Evolutionary conservation across 257 asterid genomes (phyloP).

Genomic region (Ligustrum vulgare): DNA sequence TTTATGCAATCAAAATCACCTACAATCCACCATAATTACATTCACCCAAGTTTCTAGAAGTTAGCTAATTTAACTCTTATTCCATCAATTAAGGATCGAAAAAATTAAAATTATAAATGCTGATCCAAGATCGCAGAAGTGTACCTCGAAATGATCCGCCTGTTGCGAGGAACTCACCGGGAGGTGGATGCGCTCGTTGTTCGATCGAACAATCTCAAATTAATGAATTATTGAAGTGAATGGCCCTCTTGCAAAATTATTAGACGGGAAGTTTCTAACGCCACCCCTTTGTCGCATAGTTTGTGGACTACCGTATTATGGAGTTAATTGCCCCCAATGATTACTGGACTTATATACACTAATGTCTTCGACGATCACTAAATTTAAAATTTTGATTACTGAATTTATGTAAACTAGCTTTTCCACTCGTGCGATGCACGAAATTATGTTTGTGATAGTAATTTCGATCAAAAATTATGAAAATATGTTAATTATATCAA

Average conservation of each 20-base stretch:
- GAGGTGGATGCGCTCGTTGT: background rate
- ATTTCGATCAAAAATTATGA: too few relatives aligned
- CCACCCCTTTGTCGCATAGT: background rate
- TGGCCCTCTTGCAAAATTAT: background rate
- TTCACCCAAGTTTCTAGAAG: background rate
- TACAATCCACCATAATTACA: conserved; percentile 12
- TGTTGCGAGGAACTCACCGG: conserved; percentile 4
- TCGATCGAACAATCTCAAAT: background rate
- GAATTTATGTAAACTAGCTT: too few relatives aligned
- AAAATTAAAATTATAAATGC: too few relatives aligned
- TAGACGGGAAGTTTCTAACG: background rate
- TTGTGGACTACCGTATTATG: background rate
- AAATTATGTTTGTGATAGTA: too few relatives aligned
- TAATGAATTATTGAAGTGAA: background rate
- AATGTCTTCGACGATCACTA: too few relatives aligned
- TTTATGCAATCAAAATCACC: conserved; percentile 19
- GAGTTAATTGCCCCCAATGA: too few relatives aligned
- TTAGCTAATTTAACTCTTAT: background rate
- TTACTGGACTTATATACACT: too few relatives aligned
- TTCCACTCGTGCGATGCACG: too few relatives aligned
- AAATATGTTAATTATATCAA: too few relatives aligned
- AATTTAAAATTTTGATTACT: too few relatives aligned
- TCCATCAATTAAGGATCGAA: background rate
- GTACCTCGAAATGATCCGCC: conserved; percentile 18
- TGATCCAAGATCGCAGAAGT: background rate